Base-by-base conservation (phyloP, 768 basidiomycete species). In the Mycena metata region DNA sequence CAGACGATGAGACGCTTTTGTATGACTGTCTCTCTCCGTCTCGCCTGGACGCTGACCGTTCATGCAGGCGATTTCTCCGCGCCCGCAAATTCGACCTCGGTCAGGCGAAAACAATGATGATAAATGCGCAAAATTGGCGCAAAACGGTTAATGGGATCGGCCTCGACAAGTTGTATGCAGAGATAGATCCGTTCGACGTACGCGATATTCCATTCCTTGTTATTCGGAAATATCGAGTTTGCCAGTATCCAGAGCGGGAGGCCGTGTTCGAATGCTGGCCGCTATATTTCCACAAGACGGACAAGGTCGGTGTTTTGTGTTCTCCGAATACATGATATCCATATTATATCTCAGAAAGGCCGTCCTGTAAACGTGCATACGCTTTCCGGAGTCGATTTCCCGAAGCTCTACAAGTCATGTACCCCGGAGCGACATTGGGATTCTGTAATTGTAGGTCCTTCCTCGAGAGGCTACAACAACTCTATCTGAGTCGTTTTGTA, bases 201-300 rank as follows among this genome's bases (percentile, higher is more conserved):
- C 78, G 91, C 80, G 39, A 39, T 15, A 39, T 2, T 2, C 11
- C 39, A 10, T 39, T 39, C 4, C 11, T 39, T 30, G 30, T 39
- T 15, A 39, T 4, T 39, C 11, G 15, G 49, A 35, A 23, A 9
- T 33, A 55, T 58, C 64, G 30, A 64, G 15, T 21, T 15, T 47
- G 45, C 39, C 21, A 94, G 92, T 94, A 89, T 72, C 90, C 90
- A 1, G 90, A 88, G 69, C 87, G 92, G 49, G 84, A 88, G 58
- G 84, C 85, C 1, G 87, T 93, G 9, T 92, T 92, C 70, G 87
- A 91, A 59, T 89, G 86, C 69, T 94, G 92, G 92, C 91, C 91
- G 4, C 86, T 93, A 82, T 92, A 86, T 81, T 93, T 91, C 72
- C 92, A 94, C 77, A 93, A 92, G 89, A 90, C 88, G 54, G 91